These are phyloP conservation scores for Pelagophyceae sp. DNA, from an alignment of 352 stramenopile species.

Conservation along the genomic window DNA sequence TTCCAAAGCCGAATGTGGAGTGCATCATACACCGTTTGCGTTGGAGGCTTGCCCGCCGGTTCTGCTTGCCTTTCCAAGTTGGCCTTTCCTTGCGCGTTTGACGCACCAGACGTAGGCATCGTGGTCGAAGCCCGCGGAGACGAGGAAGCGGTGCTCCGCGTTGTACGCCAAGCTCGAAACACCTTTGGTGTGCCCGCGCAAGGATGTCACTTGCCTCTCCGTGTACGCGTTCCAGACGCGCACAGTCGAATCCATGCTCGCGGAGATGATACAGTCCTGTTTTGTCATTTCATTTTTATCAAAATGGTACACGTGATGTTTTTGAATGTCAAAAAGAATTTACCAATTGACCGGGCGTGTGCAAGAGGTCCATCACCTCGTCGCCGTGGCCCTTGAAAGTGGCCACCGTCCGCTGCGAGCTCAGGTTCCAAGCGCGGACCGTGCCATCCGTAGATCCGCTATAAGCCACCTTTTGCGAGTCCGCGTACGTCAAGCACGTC, in stretches of 20 bases:
- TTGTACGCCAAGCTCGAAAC: constrained; percentile 25
- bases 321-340: no score
- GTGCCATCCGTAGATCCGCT: constrained; percentile 6
- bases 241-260: constrained; percentile 30
- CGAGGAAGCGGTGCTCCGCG: constrained; percentile 25
- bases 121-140: constrained; percentile 27
- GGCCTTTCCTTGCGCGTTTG: no score
- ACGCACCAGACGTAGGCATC: constrained; percentile 29
- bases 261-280: constrained; percentile 28
- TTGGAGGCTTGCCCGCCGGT: no score
- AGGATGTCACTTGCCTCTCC: constrained; percentile 29
- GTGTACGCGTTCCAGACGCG: constrained; percentile 35
- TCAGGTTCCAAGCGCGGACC: constrained; percentile 21
- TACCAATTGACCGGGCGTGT: not conserved
- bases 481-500: constrained; percentile 22
- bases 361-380: constrained; percentile 24
- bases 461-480: constrained; percentile 20
- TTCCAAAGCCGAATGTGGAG: no score
- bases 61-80: no score
- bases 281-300: constrained; percentile 26
- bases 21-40: no score
- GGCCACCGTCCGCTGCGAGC: not conserved
- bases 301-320: no score
- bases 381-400: constrained; percentile 20
- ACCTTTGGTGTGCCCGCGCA: constrained; percentile 26